Percentiles rank a stretch among this genome's conserved stretches.
Conservation (phyloP, 345 rosid genomes). For the Lepidium didymum region DNA sequence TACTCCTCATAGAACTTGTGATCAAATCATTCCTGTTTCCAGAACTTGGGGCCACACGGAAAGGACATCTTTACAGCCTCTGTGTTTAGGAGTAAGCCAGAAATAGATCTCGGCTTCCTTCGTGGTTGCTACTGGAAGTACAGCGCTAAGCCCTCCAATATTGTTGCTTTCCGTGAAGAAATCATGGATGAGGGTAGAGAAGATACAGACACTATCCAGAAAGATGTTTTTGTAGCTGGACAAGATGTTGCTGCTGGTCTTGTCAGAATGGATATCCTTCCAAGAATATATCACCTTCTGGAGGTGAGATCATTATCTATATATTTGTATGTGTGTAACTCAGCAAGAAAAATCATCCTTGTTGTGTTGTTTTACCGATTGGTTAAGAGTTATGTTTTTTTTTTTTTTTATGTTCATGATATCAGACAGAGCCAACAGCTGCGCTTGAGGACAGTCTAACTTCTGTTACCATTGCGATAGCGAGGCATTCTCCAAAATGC, state of each 20-base stretch:
- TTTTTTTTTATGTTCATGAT: conserved; percentile 11
- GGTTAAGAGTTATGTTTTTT: not conserved
- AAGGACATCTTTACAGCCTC: conserved; percentile 60
- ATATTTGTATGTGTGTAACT: not conserved
- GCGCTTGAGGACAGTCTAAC: conserved; percentile 57
- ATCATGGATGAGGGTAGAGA: conserved; percentile 45
- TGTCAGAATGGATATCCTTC: conserved; percentile 83
- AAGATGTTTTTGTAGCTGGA: conserved; percentile 72
- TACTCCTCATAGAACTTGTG: not conserved
- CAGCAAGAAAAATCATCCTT: not conserved
- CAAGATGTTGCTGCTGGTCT: conserved; percentile 95
- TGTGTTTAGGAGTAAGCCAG: conserved; percentile 78
- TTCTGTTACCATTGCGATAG: conserved; percentile 60
- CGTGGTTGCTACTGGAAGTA: conserved; percentile 92
- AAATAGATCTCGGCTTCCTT: conserved; percentile 65
- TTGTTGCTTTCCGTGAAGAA: conserved; percentile 43
- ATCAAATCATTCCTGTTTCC: conserved; percentile 20
- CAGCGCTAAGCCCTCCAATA: conserved; percentile 77
- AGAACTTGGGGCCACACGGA: conserved; percentile 44
- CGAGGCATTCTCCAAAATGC: conserved; percentile 85
- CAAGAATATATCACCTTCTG: conserved; percentile 59
- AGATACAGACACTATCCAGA: conserved; percentile 67
- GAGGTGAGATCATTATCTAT: conserved; percentile 46
- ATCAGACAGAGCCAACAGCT: conserved; percentile 49
- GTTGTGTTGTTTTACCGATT: conserved; percentile 5